Base-by-base conservation (phyloP, 805 yeast species). In the Priceomyces fermenticarens region DNA sequence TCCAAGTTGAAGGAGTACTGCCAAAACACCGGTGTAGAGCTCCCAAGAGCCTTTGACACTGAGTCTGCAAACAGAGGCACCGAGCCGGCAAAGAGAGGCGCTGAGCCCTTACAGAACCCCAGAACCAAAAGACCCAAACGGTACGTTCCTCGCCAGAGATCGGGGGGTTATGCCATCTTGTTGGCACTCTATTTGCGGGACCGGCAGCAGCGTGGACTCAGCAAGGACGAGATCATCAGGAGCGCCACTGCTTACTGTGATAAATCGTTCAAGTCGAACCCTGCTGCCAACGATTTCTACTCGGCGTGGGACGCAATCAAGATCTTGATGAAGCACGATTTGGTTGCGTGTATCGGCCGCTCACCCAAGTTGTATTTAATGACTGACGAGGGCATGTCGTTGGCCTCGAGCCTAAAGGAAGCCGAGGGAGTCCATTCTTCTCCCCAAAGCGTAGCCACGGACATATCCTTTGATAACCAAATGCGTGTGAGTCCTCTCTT, bases 131-230 rank as follows among this genome's bases (percentile, higher is more conserved):
- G 45, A 16, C 55, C 54, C 33, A 68, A 62, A 29, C 42, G 35
- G 11, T 88, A 85, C 57, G 72, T 88, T 0, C 97, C 97, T 0
- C 72, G 70, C 36, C 78, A 80, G 45, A 64, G 90, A 28, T 80
- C 93, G 0, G 97, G 97, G 1, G 95, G 86, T 0, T 90, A 86
- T 64, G 96, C 93, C 0, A 84, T 89, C 7, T 52, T 89, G 13
- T 45, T 88, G 13, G 81, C 82, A 0, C 61, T 89, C 3, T 63
- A 70, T 37, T 67, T 77, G 34, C 58, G 55, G 20, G 88, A 82
- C 51, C 57, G 62, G 3, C 51, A 60, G 2, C 59, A 71, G 14
- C 53, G 58, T n/a, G 95, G 96, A 0, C 53, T 86, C 51, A 71
- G 81, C 3, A 84, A 79, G 53, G 78, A 77, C 9, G 83, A 78